Evolutionary conservation across 352 stramenopile species (phyloP).

Genomic region (Globisporangium irregulare): DNA sequence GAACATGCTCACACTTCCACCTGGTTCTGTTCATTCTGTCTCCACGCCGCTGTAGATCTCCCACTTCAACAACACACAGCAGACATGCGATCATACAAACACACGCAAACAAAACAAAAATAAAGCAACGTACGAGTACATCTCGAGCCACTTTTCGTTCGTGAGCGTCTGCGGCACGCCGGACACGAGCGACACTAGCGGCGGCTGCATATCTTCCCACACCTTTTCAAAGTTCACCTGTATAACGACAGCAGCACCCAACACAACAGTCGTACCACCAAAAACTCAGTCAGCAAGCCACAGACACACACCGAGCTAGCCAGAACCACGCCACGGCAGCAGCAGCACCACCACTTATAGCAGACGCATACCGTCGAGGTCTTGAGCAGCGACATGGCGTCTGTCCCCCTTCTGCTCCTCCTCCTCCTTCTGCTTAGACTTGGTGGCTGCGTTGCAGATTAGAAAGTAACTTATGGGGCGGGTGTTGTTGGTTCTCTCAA

Average conservation of each 20-base stretch:
- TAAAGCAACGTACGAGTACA: slow-evolving; percentile 75
- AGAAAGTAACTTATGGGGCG: not conserved
- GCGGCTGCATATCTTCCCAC: slow-evolving; percentile 79
- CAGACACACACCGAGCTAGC: not conserved
- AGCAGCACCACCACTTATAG: not conserved
- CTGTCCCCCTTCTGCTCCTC: not conserved
- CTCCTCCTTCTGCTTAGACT: not conserved
- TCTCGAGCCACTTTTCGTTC: slow-evolving; percentile 83
- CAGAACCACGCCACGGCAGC: not conserved
- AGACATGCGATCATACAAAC: not conserved
- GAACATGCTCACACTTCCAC: not conserved
- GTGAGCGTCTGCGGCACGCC: slow-evolving; percentile 62
- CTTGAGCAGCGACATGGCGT: slow-evolving; percentile 78
- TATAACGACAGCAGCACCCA: not conserved
- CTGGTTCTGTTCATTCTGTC: not conserved
- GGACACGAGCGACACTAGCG: slow-evolving; percentile 73
- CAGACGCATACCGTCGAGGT: slow-evolving; percentile 49
- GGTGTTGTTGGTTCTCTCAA: not conserved
- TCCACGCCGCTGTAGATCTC: not conserved
- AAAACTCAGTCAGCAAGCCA: not conserved
- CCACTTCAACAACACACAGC: not conserved
- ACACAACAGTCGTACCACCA: not conserved
- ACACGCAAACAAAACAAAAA: not conserved
- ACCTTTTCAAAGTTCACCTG: slow-evolving; percentile 86
- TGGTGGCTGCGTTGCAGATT: not conserved